These are phyloP conservation scores for Spathaspora gorwiae DNA, from an alignment of 805 yeast species.

Conservation along the genomic window DNA sequence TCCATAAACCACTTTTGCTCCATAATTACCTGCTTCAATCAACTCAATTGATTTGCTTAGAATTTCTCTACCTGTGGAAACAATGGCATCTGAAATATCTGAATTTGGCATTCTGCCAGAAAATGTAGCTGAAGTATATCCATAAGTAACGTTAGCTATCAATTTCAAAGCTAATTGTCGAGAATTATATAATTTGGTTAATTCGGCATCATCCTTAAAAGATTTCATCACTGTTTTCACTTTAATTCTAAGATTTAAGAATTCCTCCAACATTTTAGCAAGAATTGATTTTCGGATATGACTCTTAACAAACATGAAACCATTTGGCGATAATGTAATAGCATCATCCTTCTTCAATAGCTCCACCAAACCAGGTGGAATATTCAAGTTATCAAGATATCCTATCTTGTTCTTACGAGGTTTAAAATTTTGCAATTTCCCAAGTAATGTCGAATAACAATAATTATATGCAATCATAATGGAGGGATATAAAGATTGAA, in stretches of 20 bases:
- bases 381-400: slow-evolving; percentile 36
- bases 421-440: slow-evolving; percentile 52
- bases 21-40: slow-evolving; percentile 62
- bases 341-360: slow-evolving; percentile 45
- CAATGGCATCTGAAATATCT: slow-evolving; percentile 92
- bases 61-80: slow-evolving; percentile 84
- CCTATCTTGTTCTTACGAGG: slow-evolving; percentile 51
- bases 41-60: slow-evolving; percentile 62
- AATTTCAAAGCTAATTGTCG: slow-evolving; percentile 84
- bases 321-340: slow-evolving; percentile 78
- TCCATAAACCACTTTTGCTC: slow-evolving; percentile 89
- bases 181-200: slow-evolving; percentile 58
- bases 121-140: slow-evolving; percentile 90
- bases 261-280: slow-evolving; percentile 80
- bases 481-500: slow-evolving; percentile 92
- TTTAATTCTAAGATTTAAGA: slow-evolving; percentile 74
- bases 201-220: slow-evolving; percentile 38
- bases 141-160: slow-evolving; percentile 93
- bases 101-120: slow-evolving; percentile 98
- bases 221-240: slow-evolving; percentile 71
- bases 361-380: slow-evolving; percentile 56
- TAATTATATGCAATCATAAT: slow-evolving; percentile 86
- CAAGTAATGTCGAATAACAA: slow-evolving; percentile 72
- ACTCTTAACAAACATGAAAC: slow-evolving; percentile 68
- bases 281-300: slow-evolving; percentile 64